phyloP scores from a whole-genome alignment of 2,329 filamentous ascomycete species.

The Helicocarpus griseus region DNA sequence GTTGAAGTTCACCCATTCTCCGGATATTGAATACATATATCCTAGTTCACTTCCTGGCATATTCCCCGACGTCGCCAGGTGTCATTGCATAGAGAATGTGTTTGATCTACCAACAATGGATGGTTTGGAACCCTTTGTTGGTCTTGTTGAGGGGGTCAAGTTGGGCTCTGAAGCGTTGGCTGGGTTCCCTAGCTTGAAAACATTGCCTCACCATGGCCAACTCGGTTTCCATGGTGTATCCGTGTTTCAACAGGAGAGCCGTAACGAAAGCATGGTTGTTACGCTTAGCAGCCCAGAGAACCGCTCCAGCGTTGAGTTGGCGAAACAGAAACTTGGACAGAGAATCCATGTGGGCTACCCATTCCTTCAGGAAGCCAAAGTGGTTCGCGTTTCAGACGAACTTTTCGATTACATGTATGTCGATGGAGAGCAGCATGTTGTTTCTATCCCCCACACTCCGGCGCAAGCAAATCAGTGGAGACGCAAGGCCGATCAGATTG shows the following conservation, averaged over 20 bases:
- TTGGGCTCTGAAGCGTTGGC: slow-evolving; percentile 75
- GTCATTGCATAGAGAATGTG: slow-evolving; percentile 89
- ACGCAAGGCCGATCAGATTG: slow-evolving; percentile 73
- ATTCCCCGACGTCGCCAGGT: slow-evolving; percentile 80
- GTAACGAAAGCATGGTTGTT: slow-evolving; percentile 92
- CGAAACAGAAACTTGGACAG: slow-evolving; percentile 71
- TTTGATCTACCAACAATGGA: slow-evolving; percentile 92
- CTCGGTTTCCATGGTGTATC: slow-evolving; percentile 83
- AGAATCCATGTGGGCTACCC: slow-evolving; percentile 88
- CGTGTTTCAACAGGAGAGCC: slow-evolving; percentile 91
- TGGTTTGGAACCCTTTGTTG: slow-evolving; percentile 74
- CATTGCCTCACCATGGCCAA: slow-evolving; percentile 69
- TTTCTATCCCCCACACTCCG: slow-evolving; percentile 60
- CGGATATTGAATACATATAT: slow-evolving; percentile 69
- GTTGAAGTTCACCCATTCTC: slow-evolving; percentile 82
- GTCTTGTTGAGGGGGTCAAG: slow-evolving; percentile 74
- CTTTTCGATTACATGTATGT: slow-evolving; percentile 77
- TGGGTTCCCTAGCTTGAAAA: slow-evolving; percentile 85
- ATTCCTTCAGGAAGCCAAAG: slow-evolving; percentile 87
- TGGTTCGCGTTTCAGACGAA: slow-evolving; percentile 82
- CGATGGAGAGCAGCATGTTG: slow-evolving; percentile 53
- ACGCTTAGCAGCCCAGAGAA: slow-evolving; percentile 67
- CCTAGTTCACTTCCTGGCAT: slow-evolving; percentile 79
- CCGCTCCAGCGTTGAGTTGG: slow-evolving; percentile 59
- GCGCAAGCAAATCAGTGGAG: slow-evolving; percentile 73